Base-by-base conservation (phyloP, 2,329 filamentous ascomycete genomes). In the Fusarium lyarnte region DNA sequence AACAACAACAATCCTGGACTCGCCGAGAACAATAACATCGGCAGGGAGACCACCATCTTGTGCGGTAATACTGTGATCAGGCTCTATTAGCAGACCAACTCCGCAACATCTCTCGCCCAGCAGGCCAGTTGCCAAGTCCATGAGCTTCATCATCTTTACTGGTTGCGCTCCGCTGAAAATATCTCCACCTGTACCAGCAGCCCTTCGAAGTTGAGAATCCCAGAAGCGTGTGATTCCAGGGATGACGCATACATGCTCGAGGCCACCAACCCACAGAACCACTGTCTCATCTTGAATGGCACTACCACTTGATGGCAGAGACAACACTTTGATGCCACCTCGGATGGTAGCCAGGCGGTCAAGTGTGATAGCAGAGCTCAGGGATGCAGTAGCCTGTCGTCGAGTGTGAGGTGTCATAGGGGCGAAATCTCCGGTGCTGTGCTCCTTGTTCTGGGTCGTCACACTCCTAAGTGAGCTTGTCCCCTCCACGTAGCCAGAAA, bases 381-480 rank as follows among this genome's bases (percentile, higher is more conserved):
- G 78, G 3, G 84, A 83, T 16, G 83, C 82, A 8, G 87, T 81
- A 8, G 85, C 87, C 66, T 89, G 87, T 42, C 86, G 85, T 42
- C 89, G 84, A 14, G 88, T 89, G 68, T 90, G 88, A 1, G 89
- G 89, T 3, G 89, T 91, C 88, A 91, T 89, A 14, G 89, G 89
- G 14, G 88, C 87, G 70, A 91, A 90, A 39, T 89, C 89, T 21
- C 84, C 83, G 2, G 76, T 79, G 13, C 83, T 83, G 47, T 78
- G 75, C 57, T 82, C 81, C 63, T 81, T 83, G 45, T 73, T 76
- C 47, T 81, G 81, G 6, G 76, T 70, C 25, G 78, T 66, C 70
- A 81, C 74, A 78, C 78, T 79, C n/a, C 88, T 86, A 45, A 90
- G 79, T 5, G 87, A 86, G 61, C 86, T 86, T 4, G 87, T 89